phyloP scores from a whole-genome alignment of 2,329 filamentous ascomycete species.

The Cladosporium velox region DNA sequence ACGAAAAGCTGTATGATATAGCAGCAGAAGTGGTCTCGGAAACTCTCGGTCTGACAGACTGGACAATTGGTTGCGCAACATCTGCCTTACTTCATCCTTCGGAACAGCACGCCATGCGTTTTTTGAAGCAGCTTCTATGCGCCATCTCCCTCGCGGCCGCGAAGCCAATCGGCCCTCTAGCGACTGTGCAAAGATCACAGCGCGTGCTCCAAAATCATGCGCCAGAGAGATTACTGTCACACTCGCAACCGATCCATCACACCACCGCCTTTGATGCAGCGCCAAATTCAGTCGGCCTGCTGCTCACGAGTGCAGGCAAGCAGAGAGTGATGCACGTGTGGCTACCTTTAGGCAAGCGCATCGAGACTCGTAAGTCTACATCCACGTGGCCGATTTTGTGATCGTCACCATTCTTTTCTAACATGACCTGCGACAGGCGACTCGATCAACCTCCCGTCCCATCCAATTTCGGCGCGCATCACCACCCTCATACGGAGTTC shows the following conservation, averaged over 20 bases:
- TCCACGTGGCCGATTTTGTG: neutral
- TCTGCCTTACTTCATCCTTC: neutral
- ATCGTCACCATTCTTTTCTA: neutral
- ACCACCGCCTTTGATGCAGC: slow-evolving; percentile 27
- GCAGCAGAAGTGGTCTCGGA: neutral
- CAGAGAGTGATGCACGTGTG: slow-evolving; percentile 33
- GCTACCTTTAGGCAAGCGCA: slow-evolving; percentile 34
- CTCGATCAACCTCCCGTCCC: slow-evolving; percentile 31
- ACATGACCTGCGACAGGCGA: slow-evolving; percentile 27
- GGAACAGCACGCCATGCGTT: neutral
- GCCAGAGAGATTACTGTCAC: neutral
- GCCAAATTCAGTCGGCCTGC: slow-evolving; percentile 34
- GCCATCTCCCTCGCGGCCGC: neutral
- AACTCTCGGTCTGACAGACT: neutral
- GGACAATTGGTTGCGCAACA: neutral
- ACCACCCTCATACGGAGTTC: slow-evolving; percentile 33
- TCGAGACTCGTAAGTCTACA: slow-evolving; percentile 31
- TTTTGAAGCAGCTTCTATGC: neutral
- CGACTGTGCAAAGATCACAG: neutral
- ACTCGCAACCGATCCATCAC: neutral
- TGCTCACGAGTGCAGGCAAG: slow-evolving; percentile 30
- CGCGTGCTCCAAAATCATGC: neutral
- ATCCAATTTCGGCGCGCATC: slow-evolving; percentile 33
- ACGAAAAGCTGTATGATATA: neutral
- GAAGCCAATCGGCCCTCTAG: neutral